Conservation (phyloP, 768 basidiomycete species). For the Tricholomella constricta region DNA sequence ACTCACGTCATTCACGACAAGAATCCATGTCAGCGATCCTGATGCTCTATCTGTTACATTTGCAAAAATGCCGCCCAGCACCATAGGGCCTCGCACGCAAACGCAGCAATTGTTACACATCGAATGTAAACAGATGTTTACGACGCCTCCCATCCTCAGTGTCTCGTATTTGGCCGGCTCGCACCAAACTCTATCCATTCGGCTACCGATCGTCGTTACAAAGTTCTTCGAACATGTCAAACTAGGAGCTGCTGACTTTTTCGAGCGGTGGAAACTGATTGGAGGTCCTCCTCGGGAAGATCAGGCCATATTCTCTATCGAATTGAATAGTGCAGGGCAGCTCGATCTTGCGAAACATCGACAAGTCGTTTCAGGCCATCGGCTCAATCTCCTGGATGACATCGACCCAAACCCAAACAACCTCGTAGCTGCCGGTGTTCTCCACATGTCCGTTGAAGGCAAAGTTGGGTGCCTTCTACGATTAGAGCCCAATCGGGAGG, state of each 20-base stretch:
- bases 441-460: conserved; percentile 88
- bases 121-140: conserved; percentile 91
- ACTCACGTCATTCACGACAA: conserved; percentile 89
- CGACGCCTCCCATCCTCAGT: conserved; percentile 72
- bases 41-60: conserved; percentile 82
- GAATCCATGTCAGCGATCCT: conserved; percentile 70
- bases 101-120: conserved; percentile 92
- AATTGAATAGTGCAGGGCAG: conserved; percentile 63
- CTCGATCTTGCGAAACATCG: conserved; percentile 75
- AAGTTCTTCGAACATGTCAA: conserved; percentile 96
- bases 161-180: conserved; percentile 93
- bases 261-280: conserved; percentile 97
- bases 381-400: conserved; percentile 74
- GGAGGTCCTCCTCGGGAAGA: conserved; percentile 94
- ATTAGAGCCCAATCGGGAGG: conserved; percentile 93
- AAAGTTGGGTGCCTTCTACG: conserved; percentile 95
- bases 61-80: conserved; percentile 86
- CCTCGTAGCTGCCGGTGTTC: conserved; percentile 91
- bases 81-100: conserved; percentile 81
- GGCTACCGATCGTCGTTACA: conserved; percentile 83
- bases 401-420: conserved; percentile 96
- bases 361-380: conserved; percentile 77
- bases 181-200: conserved; percentile 81
- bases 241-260: conserved; percentile 83
- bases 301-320: conserved; percentile 84